Evolutionary conservation across 352 stramenopile species (phyloP).

Genomic region (Globisporangium nodosum): DNA sequence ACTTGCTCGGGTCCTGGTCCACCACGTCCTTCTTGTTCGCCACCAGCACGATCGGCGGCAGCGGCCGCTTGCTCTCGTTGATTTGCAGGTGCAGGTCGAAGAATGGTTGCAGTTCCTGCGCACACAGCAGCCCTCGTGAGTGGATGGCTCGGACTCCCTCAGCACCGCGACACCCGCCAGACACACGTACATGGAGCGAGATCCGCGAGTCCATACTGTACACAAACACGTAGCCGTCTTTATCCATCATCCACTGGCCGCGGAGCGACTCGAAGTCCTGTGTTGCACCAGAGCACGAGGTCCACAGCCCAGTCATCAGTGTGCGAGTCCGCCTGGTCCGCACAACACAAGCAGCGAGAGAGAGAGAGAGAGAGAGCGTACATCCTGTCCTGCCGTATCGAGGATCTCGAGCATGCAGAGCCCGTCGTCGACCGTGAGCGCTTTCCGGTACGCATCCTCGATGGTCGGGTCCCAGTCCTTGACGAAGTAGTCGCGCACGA

Average conservation of each 20-base stretch:
- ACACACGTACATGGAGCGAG: conserved; percentile 62
- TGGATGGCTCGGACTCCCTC: background rate
- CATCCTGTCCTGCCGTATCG: conserved; percentile 87
- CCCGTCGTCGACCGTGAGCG: conserved; percentile 78
- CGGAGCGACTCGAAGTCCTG: conserved; percentile 87
- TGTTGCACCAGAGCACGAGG: background rate
- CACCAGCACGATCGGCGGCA: conserved; percentile 84
- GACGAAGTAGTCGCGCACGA: conserved; percentile 89
- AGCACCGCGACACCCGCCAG: background rate
- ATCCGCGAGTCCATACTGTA: conserved; percentile 88
- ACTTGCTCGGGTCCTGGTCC: conserved; percentile 73
- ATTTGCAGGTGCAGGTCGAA: conserved; percentile 87
- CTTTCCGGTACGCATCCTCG: conserved; percentile 89
- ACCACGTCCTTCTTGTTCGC: conserved; percentile 89
- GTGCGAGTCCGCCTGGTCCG: too few relatives aligned
- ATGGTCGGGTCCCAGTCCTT: conserved; percentile 91
- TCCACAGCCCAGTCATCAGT: background rate
- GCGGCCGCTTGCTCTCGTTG: conserved; percentile 72
- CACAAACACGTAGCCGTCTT: conserved; percentile 89
- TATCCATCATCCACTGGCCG: conserved; percentile 90
- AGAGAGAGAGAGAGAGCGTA: conserved; percentile 16
- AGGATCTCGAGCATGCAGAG: conserved; percentile 89
- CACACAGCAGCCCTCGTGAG: background rate
- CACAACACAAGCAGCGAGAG: too few relatives aligned
- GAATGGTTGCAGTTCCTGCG: conserved; percentile 80